Percentiles rank a stretch among this genome's conserved stretches.
These are phyloP conservation scores for Melampsora larici-populina DNA, from an alignment of 1,284 basidiomycete genomes.

Conservation along the genomic window DNA sequence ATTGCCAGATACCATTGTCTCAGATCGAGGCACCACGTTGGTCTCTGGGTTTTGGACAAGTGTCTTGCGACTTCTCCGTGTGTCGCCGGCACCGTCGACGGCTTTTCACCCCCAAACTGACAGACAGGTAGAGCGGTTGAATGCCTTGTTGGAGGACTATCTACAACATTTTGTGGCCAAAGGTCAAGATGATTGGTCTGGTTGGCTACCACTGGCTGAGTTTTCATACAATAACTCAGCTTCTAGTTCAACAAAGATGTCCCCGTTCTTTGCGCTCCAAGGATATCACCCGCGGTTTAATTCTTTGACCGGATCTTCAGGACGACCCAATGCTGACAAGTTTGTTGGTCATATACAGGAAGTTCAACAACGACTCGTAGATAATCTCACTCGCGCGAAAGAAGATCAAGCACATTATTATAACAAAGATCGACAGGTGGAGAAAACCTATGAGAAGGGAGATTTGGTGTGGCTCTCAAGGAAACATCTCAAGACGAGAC, in stretches of 20 bases:
- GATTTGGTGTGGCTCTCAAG: constrained; percentile 11
- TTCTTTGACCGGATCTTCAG: not conserved
- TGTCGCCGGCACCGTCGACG: not conserved
- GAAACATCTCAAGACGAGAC: not conserved
- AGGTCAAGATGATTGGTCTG: constrained; percentile 9
- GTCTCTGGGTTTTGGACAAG: not conserved
- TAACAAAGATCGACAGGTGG: not conserved
- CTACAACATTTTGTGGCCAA: constrained; percentile 10
- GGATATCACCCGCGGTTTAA: constrained; percentile 31
- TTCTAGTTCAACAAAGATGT: constrained; percentile 4
- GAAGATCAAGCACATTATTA: not conserved
- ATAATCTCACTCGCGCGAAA: not conserved
- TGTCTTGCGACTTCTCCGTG: not conserved
- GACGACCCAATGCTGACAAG: not conserved
- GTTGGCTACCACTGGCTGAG: constrained; percentile 12
- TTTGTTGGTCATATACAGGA: not conserved
- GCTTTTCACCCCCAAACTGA: constrained; percentile 25
- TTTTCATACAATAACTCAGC: constrained; percentile 21
- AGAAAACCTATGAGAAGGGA: not conserved
- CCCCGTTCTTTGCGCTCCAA: constrained; percentile 26
- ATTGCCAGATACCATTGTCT: too few relatives aligned
- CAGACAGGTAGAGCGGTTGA: not conserved
- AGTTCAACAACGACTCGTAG: not conserved
- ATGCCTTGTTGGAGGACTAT: constrained; percentile 2
- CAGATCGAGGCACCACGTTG: too few relatives aligned